Percentiles rank a stretch among this genome's conserved stretches.
These are phyloP conservation scores for Bathelium albidoporum DNA, from an alignment of 495 filamentous ascomycete species.

Conservation along the genomic window DNA sequence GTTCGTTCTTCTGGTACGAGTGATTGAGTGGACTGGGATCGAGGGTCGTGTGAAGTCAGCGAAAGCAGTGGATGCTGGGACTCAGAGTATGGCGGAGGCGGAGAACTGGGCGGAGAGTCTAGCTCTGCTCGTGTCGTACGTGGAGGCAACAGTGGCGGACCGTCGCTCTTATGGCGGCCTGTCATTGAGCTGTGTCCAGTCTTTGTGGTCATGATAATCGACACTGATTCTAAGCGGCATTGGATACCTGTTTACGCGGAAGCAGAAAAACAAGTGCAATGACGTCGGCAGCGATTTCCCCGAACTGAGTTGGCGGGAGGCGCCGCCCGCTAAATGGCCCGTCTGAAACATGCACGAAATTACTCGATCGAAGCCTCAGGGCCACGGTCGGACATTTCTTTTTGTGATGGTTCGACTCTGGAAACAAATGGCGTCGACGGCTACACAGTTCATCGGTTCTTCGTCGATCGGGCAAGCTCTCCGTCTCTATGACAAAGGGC, in stretches of 20 bases:
- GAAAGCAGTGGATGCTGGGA: background rate
- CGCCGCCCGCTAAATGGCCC: background rate
- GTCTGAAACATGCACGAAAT: slow-evolving; percentile 1
- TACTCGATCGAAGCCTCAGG: too few species aligned
- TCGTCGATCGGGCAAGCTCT: too few species aligned
- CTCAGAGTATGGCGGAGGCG: background rate
- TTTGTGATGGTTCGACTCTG: background rate
- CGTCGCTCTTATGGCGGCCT: background rate
- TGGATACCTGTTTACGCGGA: too few species aligned
- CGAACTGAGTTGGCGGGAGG: background rate
- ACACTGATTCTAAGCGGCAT: too few species aligned
- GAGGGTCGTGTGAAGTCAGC: slow-evolving; percentile 40
- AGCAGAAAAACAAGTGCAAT: background rate
- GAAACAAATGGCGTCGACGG: too few species aligned
- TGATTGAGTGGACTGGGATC: slow-evolving; percentile 55
- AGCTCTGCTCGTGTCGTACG: background rate
- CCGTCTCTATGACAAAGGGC: too few species aligned
- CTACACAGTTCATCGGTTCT: too few species aligned
- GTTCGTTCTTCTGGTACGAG: slow-evolving; percentile 41
- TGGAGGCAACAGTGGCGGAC: background rate
- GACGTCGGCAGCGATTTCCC: background rate
- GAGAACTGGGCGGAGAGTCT: background rate
- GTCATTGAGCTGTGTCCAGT: background rate
- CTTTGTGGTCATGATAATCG: background rate
- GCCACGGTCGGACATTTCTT: background rate